Base-by-base conservation (phyloP, 345 rosid genomes). In the Sonneratia alba region DNA sequence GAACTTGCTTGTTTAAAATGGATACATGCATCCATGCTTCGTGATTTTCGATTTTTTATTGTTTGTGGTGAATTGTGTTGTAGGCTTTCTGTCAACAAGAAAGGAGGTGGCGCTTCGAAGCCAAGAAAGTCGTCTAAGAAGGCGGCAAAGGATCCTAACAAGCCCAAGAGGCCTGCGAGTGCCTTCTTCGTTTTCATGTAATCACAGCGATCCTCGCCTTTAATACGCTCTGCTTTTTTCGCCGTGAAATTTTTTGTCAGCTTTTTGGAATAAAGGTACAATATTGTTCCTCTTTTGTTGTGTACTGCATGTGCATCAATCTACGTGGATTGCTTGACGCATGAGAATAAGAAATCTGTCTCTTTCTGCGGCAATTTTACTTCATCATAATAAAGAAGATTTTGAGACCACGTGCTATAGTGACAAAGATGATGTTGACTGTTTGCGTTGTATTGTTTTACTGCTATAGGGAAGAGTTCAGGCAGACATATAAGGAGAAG, bases 1-100 rank as follows among this genome's bases (percentile, higher is more conserved):
- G 36, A 59, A 59, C 34, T 59, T 59, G 13, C 24, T 59, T 22
- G 53, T 1, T 48, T 48, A 12, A 16, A 48, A 10, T 48, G 16
- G 53, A 48, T 14, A 45, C 18, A 15, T 4, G 0, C 18, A 21
- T 53, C 22, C 15, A 13, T 47, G n/a, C 59, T 53, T 8, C 9
- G 66, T 32, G 66, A 34, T 27, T 47, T 67, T 22, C 9, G 15
- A 51, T n/a, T 68, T 22, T 43, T 43, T 6, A 13, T 13, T 21
- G 19, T 4, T 66, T 43, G 14, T 22, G 21, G 10, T 49, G 47
- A 22, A 8, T 13, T 59, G 18, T 45, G 32, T 47, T 47, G 15
- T 72, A 94, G 98, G 88, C 93, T 94, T 72, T 70, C 98, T 3
- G 98, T 94, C 83, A 91, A 76, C 79, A 91, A 91, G 87, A 91